phyloP scores from a whole-genome alignment of 2,329 filamentous ascomycete species.

The Sporothrix luriei region DNA sequence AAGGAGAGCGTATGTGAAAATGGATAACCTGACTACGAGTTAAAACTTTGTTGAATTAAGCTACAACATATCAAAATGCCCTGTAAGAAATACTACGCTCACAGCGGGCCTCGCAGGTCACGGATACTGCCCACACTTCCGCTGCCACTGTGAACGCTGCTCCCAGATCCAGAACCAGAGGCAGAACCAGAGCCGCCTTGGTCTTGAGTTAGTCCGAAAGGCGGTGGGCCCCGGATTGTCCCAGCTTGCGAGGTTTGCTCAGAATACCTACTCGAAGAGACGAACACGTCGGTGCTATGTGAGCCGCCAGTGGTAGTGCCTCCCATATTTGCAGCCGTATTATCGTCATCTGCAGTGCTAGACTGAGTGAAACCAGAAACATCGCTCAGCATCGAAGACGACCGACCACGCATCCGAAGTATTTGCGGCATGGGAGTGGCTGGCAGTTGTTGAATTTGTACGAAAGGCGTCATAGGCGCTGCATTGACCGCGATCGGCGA shows the following conservation, averaged over 20 bases:
- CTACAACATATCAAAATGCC: no score
- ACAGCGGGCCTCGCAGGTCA: constrained; percentile 56
- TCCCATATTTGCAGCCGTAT: constrained; percentile 30
- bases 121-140: constrained; percentile 53
- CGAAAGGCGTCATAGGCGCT: constrained; percentile 41
- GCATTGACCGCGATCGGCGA: constrained; percentile 26
- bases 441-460: constrained; percentile 36
- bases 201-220: constrained; percentile 32
- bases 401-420: constrained; percentile 57
- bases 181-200: constrained; percentile 39
- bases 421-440: constrained; percentile 1
- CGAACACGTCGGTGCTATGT: neutral
- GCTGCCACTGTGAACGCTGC: constrained; percentile 51
- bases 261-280: constrained; percentile 22
- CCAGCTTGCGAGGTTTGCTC: constrained; percentile 32
- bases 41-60: no score
- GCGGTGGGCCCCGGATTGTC: constrained; percentile 37
- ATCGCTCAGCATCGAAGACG: constrained; percentile 68
- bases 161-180: constrained; percentile 41
- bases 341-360: constrained; percentile 55
- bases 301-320: constrained; percentile 34
- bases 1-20: no score
- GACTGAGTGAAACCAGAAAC: constrained; percentile 68
- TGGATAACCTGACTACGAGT: no score
- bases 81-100: constrained; percentile 1